Evolutionary conservation across 192 early-diverging fungal genomes (phyloP).

Genomic region (Backusella luteola): DNA sequence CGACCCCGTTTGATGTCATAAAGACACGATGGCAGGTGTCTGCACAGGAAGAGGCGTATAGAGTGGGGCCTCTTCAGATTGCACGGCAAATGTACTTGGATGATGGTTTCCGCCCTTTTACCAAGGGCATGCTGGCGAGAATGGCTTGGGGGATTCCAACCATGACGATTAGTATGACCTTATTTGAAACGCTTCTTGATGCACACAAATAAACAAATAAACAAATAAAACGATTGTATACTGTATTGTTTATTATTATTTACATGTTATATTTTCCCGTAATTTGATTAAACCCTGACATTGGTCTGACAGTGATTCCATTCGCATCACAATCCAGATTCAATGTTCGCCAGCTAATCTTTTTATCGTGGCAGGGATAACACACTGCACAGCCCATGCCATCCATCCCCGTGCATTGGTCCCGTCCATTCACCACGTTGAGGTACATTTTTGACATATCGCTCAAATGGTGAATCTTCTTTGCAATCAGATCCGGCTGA

Average conservation of each 20-base stretch:
- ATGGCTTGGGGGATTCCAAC: conserved; percentile 67
- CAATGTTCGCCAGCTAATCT: conserved; percentile 47
- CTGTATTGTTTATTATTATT: background rate
- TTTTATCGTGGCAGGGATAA: conserved; percentile 50
- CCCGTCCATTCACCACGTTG: background rate
- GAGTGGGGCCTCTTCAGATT: conserved; percentile 36
- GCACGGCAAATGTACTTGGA: conserved; percentile 40
- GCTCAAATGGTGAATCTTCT: conserved; percentile 40
- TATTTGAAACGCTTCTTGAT: conserved; percentile 69
- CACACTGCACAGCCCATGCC: conserved; percentile 45
- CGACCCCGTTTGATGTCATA: conserved; percentile 72
- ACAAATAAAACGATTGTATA: background rate
- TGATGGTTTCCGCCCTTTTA: conserved; percentile 57
- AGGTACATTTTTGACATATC: conserved; percentile 43
- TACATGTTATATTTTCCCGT: background rate
- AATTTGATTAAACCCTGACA: conserved; percentile 13
- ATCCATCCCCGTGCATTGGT: background rate
- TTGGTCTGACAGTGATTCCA: conserved; percentile 43
- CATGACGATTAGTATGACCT: conserved; percentile 67
- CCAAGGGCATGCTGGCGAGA: conserved; percentile 59
- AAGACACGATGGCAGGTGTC: conserved; percentile 78
- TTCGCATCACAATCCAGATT: conserved; percentile 53
- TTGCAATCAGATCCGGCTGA: conserved; percentile 58
- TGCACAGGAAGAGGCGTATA: conserved; percentile 15
- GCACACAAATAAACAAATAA: conserved; percentile 17